Base-by-base conservation (phyloP, 176 grass and related monocot genomes). In the Tillandsia fasciculata region DNA sequence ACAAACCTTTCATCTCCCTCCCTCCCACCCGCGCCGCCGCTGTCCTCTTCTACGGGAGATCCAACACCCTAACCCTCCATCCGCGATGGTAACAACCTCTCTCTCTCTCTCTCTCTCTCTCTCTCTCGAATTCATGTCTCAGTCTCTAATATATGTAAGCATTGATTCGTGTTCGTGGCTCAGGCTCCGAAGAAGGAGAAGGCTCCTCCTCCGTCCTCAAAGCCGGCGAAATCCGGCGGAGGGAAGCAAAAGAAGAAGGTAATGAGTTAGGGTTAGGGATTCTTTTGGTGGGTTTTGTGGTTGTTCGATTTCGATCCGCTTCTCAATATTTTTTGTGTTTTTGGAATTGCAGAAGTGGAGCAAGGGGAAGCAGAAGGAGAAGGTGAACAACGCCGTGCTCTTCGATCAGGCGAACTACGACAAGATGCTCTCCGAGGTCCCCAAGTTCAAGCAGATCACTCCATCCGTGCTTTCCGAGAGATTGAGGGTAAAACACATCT, bases 181-280 rank as follows among this genome's bases (percentile, higher is more conserved):
- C 65, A 67, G 65, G 65, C 65, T 6, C 65, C 65, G 29, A 67
- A 67, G 65, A 67, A 67, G 65, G 65, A 67, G 1, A 67, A 49
- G 42, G 42, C 33, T 17, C 65, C 65, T 14, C 65, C 65, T 15
- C 42, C 29, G 64, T 18, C 64, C 28, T 67, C 65, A 33, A 67
- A 67, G 65, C 65, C 65, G 6, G 65, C 65, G 7, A 67, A 67
- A 15, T 67, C 65, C 28, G 65, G 65, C 9, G 65, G 65, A 67
- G 65, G 65, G 33, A 67, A 67, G 42, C 65, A 67, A n/a, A 67
- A 67, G 65, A 67, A 67, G 65, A 67, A 67, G 65, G 65, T 67
- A 49, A 67, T n/a, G 7, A 20, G 28, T 15, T 67, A 48, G 42
- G 27, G 14, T 20, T 49, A 48, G 64, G 64, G 13, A 14, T 66